phyloP scores from a whole-genome alignment of 305 asterid species.

The Petunia hybrid region DNA sequence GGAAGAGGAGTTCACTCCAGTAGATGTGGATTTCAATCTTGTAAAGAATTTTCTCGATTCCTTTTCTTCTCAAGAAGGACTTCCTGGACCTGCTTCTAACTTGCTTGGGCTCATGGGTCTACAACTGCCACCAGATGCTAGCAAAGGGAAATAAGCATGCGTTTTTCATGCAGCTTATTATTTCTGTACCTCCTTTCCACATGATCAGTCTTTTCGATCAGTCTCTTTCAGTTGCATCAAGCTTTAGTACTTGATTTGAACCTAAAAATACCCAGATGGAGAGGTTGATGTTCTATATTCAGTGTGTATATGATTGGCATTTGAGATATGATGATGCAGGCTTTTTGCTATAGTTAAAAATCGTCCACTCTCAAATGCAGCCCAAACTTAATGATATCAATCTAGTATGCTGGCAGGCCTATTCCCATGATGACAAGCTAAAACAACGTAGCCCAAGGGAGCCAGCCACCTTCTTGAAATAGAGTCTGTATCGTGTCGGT shows the following conservation, averaged over 20 bases:
- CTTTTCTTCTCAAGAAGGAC: constrained; percentile 84
- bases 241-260: too few relatives aligned
- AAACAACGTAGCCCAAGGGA: not conserved
- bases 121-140: constrained; percentile 71
- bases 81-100: constrained; percentile 97
- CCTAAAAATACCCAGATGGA: too few relatives aligned
- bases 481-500: not conserved
- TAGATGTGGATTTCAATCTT: constrained; percentile 91
- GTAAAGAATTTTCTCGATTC: constrained; percentile 84
- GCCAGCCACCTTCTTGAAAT: not conserved
- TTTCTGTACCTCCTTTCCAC: not conserved
- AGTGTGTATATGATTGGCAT: not conserved
- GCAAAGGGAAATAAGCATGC: constrained; percentile 59
- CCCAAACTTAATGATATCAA: too few relatives aligned
- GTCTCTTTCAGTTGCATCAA: too few relatives aligned
- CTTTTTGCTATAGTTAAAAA: not conserved
- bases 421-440: not conserved
- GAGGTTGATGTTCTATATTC: not conserved
- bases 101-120: constrained; percentile 90
- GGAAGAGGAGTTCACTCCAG: constrained; percentile 76
- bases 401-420: not conserved
- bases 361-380: not conserved
- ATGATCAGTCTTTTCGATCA: too few relatives aligned
- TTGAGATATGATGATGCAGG: not conserved
- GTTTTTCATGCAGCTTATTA: not conserved